These are phyloP conservation scores for Sugiyamaella floridensis DNA, from an alignment of 805 yeast species.

Conservation along the genomic window DNA sequence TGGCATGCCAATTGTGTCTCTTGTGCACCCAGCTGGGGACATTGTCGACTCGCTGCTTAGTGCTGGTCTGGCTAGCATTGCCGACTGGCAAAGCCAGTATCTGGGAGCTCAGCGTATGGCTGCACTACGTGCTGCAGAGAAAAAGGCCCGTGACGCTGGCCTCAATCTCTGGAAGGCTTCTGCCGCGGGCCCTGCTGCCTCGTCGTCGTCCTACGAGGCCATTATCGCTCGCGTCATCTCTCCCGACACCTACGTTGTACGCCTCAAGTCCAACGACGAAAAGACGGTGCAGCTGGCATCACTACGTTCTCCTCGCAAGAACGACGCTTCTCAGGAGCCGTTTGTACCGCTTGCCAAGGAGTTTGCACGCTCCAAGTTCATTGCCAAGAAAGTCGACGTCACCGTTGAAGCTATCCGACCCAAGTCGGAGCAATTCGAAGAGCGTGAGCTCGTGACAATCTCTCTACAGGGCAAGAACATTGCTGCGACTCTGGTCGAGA, in stretches of 20 bases:
- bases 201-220: conserved; percentile 49
- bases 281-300: conserved; percentile 70
- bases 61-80: conserved; percentile 65
- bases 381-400: conserved; percentile 64
- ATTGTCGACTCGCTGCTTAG: conserved; percentile 61
- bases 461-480: conserved; percentile 50
- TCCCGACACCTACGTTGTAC: conserved; percentile 58
- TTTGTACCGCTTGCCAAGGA: conserved; percentile 65
- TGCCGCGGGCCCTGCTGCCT: conserved; percentile 24
- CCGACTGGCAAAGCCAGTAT: conserved; percentile 70
- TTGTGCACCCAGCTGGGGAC: conserved; percentile 71
- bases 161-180: conserved; percentile 49
- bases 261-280: conserved; percentile 42
- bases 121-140: conserved; percentile 56
- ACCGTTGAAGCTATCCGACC: conserved; percentile 59
- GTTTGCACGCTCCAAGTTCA: conserved; percentile 56
- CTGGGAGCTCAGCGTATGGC: conserved; percentile 63
- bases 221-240: conserved; percentile 55
- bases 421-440: conserved; percentile 53
- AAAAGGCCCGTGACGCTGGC: conserved; percentile 48
- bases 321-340: conserved; percentile 47
- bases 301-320: conserved; percentile 62
- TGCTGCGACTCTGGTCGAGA: conserved; percentile 50
- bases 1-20: conserved; percentile 37
- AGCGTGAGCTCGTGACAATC: conserved; percentile 59